Percentiles rank a stretch among this genome's conserved stretches.
These are phyloP conservation scores for Sporothrix globosa DNA, from an alignment of 2,329 filamentous ascomycete genomes.

Conservation along the genomic window DNA sequence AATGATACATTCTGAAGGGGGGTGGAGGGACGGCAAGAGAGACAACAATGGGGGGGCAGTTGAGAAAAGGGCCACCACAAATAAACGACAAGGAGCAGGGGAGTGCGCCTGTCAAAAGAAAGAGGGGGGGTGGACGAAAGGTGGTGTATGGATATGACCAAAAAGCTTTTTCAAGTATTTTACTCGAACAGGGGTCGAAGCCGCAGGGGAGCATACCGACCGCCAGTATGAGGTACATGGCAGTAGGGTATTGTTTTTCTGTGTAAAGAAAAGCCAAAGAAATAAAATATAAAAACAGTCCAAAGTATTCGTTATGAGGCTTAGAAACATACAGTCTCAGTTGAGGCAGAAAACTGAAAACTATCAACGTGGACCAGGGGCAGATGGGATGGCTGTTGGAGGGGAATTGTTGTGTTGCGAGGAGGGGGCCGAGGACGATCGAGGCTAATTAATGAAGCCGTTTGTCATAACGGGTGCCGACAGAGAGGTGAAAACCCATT, in stretches of 20 bases:
- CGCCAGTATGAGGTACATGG: background rate
- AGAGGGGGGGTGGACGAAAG: constrained; percentile 17
- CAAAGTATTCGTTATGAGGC: background rate
- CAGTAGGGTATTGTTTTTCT: background rate
- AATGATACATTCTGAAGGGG: constrained; percentile 12
- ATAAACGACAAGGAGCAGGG: constrained; percentile 11
- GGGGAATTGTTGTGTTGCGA: constrained; percentile 10
- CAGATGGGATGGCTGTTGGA: constrained; percentile 18
- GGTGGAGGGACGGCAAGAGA: constrained; percentile 5
- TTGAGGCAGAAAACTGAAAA: constrained; percentile 1
- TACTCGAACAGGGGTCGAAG: constrained; percentile 26
- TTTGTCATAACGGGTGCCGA: constrained; percentile 28
- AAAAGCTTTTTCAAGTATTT: constrained; percentile 15
- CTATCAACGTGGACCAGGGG: constrained; percentile 12
- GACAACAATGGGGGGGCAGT: constrained; percentile 1
- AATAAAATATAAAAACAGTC: background rate
- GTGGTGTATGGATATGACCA: constrained; percentile 17
- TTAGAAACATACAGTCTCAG: background rate
- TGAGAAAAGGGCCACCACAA: background rate
- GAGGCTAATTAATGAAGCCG: constrained; percentile 20
- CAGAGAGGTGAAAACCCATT: background rate
- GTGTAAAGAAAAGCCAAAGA: too few species aligned
- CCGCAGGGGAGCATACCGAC: background rate
- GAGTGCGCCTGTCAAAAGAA: constrained; percentile 15
- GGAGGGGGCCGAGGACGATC: constrained; percentile 22